Percentiles rank a stretch among this genome's conserved stretches.
Conservation (phyloP, 441 rosid genomes). For the Euphorbia corollata region DNA sequence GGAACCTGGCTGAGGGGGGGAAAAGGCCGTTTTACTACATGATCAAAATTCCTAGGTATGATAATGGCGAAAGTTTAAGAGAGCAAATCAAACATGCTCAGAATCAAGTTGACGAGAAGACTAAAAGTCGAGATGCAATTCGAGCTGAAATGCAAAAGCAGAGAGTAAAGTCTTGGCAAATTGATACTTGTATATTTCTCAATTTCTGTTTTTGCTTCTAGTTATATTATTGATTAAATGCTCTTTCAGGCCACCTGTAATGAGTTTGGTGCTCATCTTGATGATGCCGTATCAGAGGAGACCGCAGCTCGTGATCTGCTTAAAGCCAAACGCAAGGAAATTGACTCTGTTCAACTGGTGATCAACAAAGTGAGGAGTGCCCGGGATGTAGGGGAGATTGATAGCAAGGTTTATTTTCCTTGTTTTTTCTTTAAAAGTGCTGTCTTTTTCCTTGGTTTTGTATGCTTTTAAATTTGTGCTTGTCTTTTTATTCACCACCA, state of each 20-base stretch:
- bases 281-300: slow-evolving; percentile 48
- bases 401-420: slow-evolving; percentile 38
- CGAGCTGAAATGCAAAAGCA: slow-evolving; percentile 40
- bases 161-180: slow-evolving; percentile 38
- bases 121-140: slow-evolving; percentile 55
- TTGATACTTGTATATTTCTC: slow-evolving; percentile 10
- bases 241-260: slow-evolving; percentile 39
- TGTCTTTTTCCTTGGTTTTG: background rate
- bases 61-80: slow-evolving; percentile 43
- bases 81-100: slow-evolving; percentile 51
- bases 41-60: slow-evolving; percentile 59
- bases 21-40: slow-evolving; percentile 47
- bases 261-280: slow-evolving; percentile 32
- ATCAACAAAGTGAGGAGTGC: slow-evolving; percentile 48
- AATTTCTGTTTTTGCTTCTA: slow-evolving; percentile 3
- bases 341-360: slow-evolving; percentile 49
- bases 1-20: slow-evolving; percentile 34
- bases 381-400: slow-evolving; percentile 53
- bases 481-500: slow-evolving; percentile 1
- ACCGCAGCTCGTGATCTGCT: slow-evolving; percentile 47
- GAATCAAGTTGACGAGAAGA: slow-evolving; percentile 49
- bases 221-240: slow-evolving; percentile 24
- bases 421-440: background rate
- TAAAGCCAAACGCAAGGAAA: slow-evolving; percentile 59
- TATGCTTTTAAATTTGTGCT: slow-evolving; percentile 4